Base-by-base conservation (phyloP, 495 filamentous ascomycete species). In the Penicillium waksmanii region DNA sequence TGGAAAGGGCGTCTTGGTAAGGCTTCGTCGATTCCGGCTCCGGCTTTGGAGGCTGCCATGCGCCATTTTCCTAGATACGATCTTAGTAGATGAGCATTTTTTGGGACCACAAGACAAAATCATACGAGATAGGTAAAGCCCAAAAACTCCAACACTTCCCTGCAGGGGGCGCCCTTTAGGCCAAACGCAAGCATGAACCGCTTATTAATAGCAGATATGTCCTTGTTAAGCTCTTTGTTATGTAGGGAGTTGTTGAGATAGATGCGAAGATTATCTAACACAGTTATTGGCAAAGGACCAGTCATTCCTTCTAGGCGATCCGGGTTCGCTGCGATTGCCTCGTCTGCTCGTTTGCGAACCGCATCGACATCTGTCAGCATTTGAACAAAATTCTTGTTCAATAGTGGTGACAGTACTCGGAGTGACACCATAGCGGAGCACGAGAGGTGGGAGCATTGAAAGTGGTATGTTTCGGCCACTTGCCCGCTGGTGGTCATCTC, bases 181-280 rank as follows among this genome's bases (percentile, higher is more conserved):
- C 90, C 89, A 68, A 93, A 89, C 42, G 85, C 82, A 13, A 87
- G 76, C 52, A 84, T 75, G 64, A 91, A 96, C 15, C 81, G 82
- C 69, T 91, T 93, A 72, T 93, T 93, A 8, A 82, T 73, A 13
- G 81, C 79, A 4, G 85, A 82, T 55, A 94, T 90, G 19, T 72
- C 63, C 67, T 84, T 85, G 36, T 77, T 76, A 33, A 69, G 63
- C 52, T 70, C 63, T 8, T 65, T 53, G 38, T 80, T 72, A 33
- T 80, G 66, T 49, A 91, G 72, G 8, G 86, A 77, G 64, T 93
- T 89, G 7, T 61, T 72, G 25, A 93, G 67, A 65, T 92, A 93
- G 47, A 74, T 75, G 25, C 79, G 79, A 36, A 93, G 72, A 21
- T 83, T 86, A 19, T 75, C 63, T 23, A 88, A 69, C 0, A 87